A percentile compares a stretch with the other conserved stretches of the same genome.
phyloP scores from a whole-genome alignment of 192 early-diverging fungal genomes.

The Spizellomyces punctatus region DNA sequence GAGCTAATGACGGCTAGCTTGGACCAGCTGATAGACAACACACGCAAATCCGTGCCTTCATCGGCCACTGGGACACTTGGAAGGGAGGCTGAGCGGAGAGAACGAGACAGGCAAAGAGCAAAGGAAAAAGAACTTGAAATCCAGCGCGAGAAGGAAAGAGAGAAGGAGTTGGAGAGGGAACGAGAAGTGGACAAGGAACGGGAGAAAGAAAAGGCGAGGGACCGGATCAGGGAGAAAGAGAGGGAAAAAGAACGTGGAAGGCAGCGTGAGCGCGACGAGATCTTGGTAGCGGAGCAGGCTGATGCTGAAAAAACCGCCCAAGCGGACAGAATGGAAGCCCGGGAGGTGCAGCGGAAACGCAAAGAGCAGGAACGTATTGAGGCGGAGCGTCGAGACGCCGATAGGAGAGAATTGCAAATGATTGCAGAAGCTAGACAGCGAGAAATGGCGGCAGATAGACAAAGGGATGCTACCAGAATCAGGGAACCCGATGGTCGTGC shows the following conservation, averaged over 20 bases:
- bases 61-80: background rate
- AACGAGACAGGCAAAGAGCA: constrained; percentile 19
- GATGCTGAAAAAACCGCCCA: background rate
- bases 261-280: constrained; percentile 5
- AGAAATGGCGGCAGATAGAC: constrained; percentile 13
- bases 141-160: constrained; percentile 3
- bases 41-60: background rate
- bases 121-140: background rate
- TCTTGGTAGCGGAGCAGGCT: background rate
- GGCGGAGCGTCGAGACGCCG: constrained; percentile 14
- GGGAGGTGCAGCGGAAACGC: constrained; percentile 23
- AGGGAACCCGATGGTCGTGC: constrained; percentile 10
- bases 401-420: constrained; percentile 18
- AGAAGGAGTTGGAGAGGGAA: constrained; percentile 6
- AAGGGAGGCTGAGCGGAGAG: constrained; percentile 1
- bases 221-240: background rate
- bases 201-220: constrained; percentile 10
- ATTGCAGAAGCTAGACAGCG: constrained; percentile 18
- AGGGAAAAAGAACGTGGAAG: constrained; percentile 4
- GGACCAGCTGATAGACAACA: constrained; percentile 12
- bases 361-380: constrained; percentile 25
- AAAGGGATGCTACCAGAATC: constrained; percentile 2
- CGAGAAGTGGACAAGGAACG: background rate
- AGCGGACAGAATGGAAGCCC: constrained; percentile 14
- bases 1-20: constrained; percentile 16